A percentile compares a stretch with the other conserved stretches of the same genome.
Evolutionary conservation across 2,329 filamentous ascomycete species (phyloP).

Genomic region (Lecanicillium sp.): DNA sequence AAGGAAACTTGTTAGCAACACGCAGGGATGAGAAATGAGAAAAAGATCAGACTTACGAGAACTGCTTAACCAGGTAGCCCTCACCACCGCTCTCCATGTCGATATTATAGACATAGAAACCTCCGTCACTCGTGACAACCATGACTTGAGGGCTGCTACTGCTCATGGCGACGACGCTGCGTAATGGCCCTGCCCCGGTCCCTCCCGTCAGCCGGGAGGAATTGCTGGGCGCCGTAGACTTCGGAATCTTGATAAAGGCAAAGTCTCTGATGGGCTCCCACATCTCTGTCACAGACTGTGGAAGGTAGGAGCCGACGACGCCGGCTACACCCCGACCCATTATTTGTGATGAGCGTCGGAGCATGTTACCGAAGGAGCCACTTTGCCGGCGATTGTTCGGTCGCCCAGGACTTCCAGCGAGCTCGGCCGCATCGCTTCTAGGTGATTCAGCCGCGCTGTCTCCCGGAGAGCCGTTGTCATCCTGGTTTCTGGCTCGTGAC

Average conservation of each 20-base stretch:
- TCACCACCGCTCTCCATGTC: conserved; percentile 93
- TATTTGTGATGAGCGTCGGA: conserved; percentile 90
- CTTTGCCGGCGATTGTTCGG: conserved; percentile 42
- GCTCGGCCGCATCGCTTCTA: conserved; percentile 38
- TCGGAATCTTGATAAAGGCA: conserved; percentile 90
- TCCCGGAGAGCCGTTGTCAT: conserved; percentile 31
- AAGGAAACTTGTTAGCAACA: conserved; percentile 1
- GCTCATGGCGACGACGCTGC: conserved; percentile 96
- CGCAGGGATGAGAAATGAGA: neutral
- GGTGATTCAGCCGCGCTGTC: conserved; percentile 46
- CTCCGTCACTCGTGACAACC: conserved; percentile 94
- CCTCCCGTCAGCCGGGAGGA: conserved; percentile 20
- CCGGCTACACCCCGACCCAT: conserved; percentile 85
- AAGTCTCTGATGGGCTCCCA: conserved; percentile 96
- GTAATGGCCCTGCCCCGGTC: conserved; percentile 44
- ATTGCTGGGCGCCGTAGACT: conserved; percentile 26
- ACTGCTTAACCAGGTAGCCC: conserved; percentile 83
- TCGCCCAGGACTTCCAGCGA: conserved; percentile 18
- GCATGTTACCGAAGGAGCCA: conserved; percentile 80
- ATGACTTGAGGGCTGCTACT: conserved; percentile 92
- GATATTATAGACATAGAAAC: conserved; percentile 91
- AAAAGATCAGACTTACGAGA: conserved; percentile 60
- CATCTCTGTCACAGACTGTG: conserved; percentile 91
- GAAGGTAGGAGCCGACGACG: conserved; percentile 84
- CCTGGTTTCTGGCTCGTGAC: conserved; percentile 44